Base-by-base conservation (phyloP, 1,284 basidiomycete species). In the Thecaphora thlaspeos region DNA sequence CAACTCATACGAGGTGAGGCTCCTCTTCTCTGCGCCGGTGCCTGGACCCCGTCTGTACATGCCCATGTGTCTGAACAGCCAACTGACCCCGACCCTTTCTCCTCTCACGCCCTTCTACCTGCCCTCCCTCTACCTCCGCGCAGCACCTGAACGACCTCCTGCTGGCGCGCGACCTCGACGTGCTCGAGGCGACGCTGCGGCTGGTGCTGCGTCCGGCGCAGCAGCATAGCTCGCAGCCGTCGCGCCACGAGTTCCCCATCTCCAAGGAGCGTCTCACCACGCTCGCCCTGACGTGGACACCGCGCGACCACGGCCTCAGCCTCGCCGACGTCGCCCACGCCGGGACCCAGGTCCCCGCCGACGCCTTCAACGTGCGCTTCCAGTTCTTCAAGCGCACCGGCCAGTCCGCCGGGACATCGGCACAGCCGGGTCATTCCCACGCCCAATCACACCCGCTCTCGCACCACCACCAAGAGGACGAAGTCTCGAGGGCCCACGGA, bases 131-230 rank as follows among this genome's bases (percentile, higher is more conserved):
- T 23, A 19, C 15, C 9, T 17, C 48, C 50, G 41, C 48, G 28
- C 73, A 95, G 91, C 88, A 91, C 61, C 82, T 97, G 68, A 91
- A 91, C 78, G 88, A 88, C 72, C 82, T 99, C 22, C 83, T 97
- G 51, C 86, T 87, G 71, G 90, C 91, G 1, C 88, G 87, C 39
- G 93, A 98, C 80, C 82, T 94, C 49, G 91, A 95, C 70, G 84
- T 98, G 36, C 83, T 97, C 43, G 85, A 91, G 51, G 82, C 89
- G 22, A 84, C 90, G 19, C 82, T 98, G 44, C 88, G 90, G 61
- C 84, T 97, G 22, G 82, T 96, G 39, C 84, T 96, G 30, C 87
- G 94, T 23, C 92, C 93, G 1, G 88, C 92, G 7, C 93, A 97
- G 75, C 92, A 96, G 77, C 96, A 95, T 78, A 90, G 89, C 44